These are phyloP conservation scores for Blastobotrys buckinghamii DNA, from an alignment of 1,139 yeast species.

Conservation along the genomic window DNA sequence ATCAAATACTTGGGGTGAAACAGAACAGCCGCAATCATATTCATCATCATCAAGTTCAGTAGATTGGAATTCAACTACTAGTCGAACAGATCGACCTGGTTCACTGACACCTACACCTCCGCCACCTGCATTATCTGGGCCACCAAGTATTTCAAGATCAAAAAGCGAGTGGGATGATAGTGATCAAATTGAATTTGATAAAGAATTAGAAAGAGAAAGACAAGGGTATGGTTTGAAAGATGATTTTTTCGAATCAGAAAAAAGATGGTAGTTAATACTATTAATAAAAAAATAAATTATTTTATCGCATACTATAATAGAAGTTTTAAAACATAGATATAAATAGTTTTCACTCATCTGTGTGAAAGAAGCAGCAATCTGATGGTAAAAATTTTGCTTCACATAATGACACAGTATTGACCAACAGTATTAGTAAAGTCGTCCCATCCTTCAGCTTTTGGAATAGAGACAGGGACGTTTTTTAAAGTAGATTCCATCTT, in stretches of 20 bases:
- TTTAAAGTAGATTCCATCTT: neutral
- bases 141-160: conserved; percentile 7
- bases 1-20: neutral
- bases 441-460: neutral
- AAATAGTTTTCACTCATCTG: neutral
- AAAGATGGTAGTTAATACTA: conserved; percentile 25
- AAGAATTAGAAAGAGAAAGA: conserved; percentile 28
- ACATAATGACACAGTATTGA: conserved; percentile 2
- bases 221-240: conserved; percentile 24
- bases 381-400: neutral
- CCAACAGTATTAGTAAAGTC: conserved; percentile 3
- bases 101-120: conserved; percentile 15
- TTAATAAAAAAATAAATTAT: neutral
- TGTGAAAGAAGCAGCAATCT: neutral
- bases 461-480: neutral
- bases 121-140: conserved; percentile 15
- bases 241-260: conserved; percentile 31
- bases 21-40: neutral
- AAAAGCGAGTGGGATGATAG: conserved; percentile 7
- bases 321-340: too few relatives aligned
- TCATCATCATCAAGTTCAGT: neutral
- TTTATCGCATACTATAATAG: neutral
- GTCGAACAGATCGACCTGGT: conserved; percentile 10
- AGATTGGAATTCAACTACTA: neutral
- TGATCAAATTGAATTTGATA: conserved; percentile 28